Base-by-base conservation (phyloP, 495 filamentous ascomycete species). In the Penicillium arizonense region DNA sequence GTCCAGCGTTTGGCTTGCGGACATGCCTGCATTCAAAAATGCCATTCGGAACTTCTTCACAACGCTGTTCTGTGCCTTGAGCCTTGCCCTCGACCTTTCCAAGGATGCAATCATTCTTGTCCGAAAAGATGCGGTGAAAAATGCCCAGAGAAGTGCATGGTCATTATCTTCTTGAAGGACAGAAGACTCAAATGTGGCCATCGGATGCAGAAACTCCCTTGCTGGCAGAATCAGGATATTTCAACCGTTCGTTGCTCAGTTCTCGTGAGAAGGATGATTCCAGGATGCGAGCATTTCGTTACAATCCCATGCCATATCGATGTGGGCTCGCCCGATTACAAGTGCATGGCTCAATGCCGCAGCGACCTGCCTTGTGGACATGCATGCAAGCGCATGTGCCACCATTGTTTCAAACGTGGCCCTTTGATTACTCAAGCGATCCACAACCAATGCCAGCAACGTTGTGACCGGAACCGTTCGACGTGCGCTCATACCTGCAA, bases 21-120 rank as follows among this genome's bases (percentile, higher is more conserved):
- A 0, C 89, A 94, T 71, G 60, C 77, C 0, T 96, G 90, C 61
- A 61, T 69, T 18, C 80, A 78, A 28, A 83, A 80, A 59, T 93
- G 89, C 56, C 90, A 96, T 69, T 84, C 88, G 0, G 65, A 81
- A 4, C 26, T 74, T 2, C 68, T 92, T 9, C 89, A 93, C 58
- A 65, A 81, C 11, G 81, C 78, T 4, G 78, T 86, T 16, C 63
- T 64, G 16, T 94, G 89, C 55, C 65, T 78, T 16, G 78, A 89
- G 60, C 68, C 69, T 2, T 92, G 88, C 35, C 77, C 67, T 5
- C 69, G 84, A n/a, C 64, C 72, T 0, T 79, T 74, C 35, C 68
- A 65, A 33, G 74, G 78, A 8, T 92, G 89, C 50, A 59, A 70
- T 3, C 88, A 92, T 58, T 28, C 71, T 11, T 91, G 89, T 53